Percentiles rank a stretch among this genome's conserved stretches.
Conservation (phyloP, 768 basidiomycete species). For the Boletellus emodensis region DNA sequence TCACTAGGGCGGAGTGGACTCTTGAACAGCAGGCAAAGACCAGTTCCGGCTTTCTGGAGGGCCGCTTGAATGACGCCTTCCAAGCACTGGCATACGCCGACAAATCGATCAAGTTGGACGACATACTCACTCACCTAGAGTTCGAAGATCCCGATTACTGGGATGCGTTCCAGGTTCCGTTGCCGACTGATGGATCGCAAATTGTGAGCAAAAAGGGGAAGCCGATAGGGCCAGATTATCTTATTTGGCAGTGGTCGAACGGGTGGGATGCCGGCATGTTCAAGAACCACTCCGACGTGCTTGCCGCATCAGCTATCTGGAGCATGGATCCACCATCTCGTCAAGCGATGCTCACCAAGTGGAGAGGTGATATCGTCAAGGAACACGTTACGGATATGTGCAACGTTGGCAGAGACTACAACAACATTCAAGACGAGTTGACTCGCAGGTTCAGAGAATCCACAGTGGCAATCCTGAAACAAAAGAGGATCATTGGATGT, state of each 20-base stretch:
- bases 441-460: conserved; percentile 35
- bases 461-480: conserved; percentile 34
- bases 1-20: conserved; percentile 36
- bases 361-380: conserved; percentile 36
- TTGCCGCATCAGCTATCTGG: conserved; percentile 34
- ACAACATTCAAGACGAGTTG: conserved; percentile 36
- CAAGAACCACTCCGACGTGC: conserved; percentile 23
- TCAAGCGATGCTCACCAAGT: conserved; percentile 24
- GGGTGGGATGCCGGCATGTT: conserved; percentile 46
- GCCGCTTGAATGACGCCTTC: conserved; percentile 32
- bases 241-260: conserved; percentile 45
- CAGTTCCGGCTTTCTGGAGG: conserved; percentile 8
- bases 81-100: conserved; percentile 16
- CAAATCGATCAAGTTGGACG: conserved; percentile 11
- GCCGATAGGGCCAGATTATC: conserved; percentile 35
- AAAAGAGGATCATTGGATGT: conserved; percentile 60
- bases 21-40: conserved; percentile 40
- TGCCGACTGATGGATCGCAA: conserved; percentile 40
- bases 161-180: conserved; percentile 45
- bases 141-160: conserved; percentile 46
- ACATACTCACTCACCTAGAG: conserved; percentile 46
- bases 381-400: conserved; percentile 35
- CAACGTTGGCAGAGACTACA: conserved; percentile 37
- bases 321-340: conserved; percentile 32
- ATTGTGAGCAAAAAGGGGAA: conserved; percentile 39